Evolutionary conservation across 2,329 filamentous ascomycete species (phyloP).

Genomic region (Hypomyces rosellus): DNA sequence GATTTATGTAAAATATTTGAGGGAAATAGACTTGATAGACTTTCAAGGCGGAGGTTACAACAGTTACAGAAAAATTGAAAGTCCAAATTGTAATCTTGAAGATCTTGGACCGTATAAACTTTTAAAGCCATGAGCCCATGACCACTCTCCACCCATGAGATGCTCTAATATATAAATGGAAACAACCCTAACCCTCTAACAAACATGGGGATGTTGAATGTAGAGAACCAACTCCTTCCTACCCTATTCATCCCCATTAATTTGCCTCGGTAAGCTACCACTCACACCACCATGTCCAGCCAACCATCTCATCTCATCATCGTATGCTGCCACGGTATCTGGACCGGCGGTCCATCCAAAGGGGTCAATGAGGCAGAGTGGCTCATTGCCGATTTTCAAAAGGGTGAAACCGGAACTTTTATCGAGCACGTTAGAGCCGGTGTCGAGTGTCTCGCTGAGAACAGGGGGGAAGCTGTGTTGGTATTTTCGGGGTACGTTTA

Average conservation of each 20-base stretch:
- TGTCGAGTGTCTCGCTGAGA: conserved; percentile 43
- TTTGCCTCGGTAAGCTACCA: too few species aligned
- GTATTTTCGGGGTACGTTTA: conserved; percentile 63
- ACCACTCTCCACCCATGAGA: too few species aligned
- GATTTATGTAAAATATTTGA: neutral
- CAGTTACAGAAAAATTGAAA: too few species aligned
- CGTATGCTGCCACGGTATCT: conserved; percentile 82
- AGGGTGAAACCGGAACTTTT: conserved; percentile 72
- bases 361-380: conserved; percentile 56
- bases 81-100: too few species aligned
- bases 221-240: too few species aligned
- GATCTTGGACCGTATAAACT: too few species aligned
- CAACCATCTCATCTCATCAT: conserved; percentile 56
- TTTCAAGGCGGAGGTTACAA: too few species aligned
- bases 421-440: conserved; percentile 67
- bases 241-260: too few species aligned
- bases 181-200: neutral
- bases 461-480: conserved; percentile 43
- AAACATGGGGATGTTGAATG: too few species aligned
- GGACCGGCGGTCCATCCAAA: conserved; percentile 49
- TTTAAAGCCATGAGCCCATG: too few species aligned
- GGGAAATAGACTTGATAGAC: conserved; percentile 20
- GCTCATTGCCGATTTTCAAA: conserved; percentile 72
- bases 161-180: too few species aligned
- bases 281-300: conserved; percentile 11